Percentiles rank a stretch among this genome's conserved stretches.
Evolutionary conservation across 1,139 yeast genomes (phyloP).

Genomic region (Zhuliangozyma blackwelliae): DNA sequence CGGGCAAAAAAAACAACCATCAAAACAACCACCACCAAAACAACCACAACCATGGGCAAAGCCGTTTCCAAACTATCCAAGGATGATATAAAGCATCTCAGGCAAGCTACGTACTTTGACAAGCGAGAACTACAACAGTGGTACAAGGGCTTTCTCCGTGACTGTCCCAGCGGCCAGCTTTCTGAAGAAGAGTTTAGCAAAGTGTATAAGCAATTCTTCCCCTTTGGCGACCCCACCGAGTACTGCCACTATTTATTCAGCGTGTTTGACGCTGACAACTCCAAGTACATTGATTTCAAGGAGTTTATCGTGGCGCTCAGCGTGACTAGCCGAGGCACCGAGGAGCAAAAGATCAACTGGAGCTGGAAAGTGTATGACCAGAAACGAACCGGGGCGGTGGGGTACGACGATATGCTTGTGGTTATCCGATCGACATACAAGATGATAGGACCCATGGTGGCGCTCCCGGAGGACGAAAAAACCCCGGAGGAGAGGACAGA

Average conservation of each 20-base stretch:
- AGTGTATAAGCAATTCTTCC: conserved; percentile 94
- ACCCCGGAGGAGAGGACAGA: conserved; percentile 87
- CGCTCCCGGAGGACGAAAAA: conserved; percentile 82
- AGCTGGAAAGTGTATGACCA: conserved; percentile 85
- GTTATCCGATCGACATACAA: conserved; percentile 84
- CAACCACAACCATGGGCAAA: conserved; percentile 68
- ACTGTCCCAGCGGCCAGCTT: conserved; percentile 88
- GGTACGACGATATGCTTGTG: conserved; percentile 71
- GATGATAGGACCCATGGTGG: conserved; percentile 95
- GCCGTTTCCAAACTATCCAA: conserved; percentile 89
- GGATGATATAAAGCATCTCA: conserved; percentile 81
- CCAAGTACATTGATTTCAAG: conserved; percentile 83
- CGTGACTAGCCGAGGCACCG: conserved; percentile 81
- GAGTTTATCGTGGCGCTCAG: conserved; percentile 89
- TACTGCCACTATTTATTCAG: conserved; percentile 86
- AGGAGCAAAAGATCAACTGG: conserved; percentile 84
- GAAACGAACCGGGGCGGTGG: conserved; percentile 69
- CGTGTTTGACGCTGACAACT: conserved; percentile 80
- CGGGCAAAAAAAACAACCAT: background rate
- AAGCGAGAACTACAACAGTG: conserved; percentile 94
- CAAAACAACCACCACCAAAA: background rate
- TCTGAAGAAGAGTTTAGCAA: conserved; percentile 85
- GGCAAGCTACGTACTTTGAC: conserved; percentile 87
- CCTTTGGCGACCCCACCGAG: conserved; percentile 94
- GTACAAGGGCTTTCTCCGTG: conserved; percentile 93